Evolutionary conservation across 305 asterid species (phyloP), one percentile per base, ranked within the genome.

Genomic region (Plantago rigida): DNA sequence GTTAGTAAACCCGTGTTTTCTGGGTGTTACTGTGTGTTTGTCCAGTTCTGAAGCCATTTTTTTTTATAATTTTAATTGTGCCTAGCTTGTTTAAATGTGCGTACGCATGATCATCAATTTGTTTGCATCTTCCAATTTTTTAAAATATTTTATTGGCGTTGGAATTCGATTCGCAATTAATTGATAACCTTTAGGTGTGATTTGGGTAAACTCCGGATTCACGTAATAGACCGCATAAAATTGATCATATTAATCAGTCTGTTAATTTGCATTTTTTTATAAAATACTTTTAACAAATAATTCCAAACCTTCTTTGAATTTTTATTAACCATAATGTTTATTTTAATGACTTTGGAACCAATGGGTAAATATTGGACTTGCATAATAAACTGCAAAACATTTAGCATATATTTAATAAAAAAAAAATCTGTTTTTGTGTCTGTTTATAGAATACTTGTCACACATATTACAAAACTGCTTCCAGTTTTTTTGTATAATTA

Each of bases 1-100:
- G 59, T 4, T 28, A 12, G 59, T 28, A 26, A 14, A 63, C 69
- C 79, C 79, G 82, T 74, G 77, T 74, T 77, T 74, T 71, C 54
- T 77, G 79, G 78, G 82, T 68, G 76, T 70, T 71, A 31, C 63
- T 63, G 13, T 63, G 55, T 66, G 47, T 68, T 47, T 51, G 51
- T 52, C 58, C 15, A 4, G 17, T 52, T 52, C 9, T 26, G 6
- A 36, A 1, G 0, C 9, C 14, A 24, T 12, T 36, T 52, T 24
- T 8, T 52, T 52, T 4, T 0, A 19, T 1, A 51, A 28, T 51
- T 24, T 52, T 52, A 14, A 11, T 52, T 26, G 0, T 0, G 15
- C 5, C 8, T 3, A 15, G 29, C 22, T 10, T 19, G 57, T 34
- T 19, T 19, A 51, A n/a, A 19, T 5, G 29, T 5, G 15, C 13